These are phyloP conservation scores for Macroventuria anomochaeta DNA, from an alignment of 2,329 filamentous ascomycete species.

Conservation along the genomic window DNA sequence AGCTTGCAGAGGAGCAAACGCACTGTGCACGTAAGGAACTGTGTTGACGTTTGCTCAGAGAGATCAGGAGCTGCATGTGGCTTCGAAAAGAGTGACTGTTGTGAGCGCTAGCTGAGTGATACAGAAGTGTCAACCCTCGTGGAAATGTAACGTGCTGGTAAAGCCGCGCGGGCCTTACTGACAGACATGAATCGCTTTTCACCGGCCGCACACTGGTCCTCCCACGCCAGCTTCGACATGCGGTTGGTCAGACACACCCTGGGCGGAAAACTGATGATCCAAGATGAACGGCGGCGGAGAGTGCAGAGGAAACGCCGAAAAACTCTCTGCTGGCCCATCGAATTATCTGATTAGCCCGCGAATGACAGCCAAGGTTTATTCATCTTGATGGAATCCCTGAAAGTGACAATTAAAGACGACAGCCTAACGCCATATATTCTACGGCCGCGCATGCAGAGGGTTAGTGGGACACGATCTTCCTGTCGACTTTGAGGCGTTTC, in stretches of 20 bases:
- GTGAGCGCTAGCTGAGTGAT: slow-evolving; percentile 40
- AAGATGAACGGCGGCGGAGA: slow-evolving; percentile 37
- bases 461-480: slow-evolving; percentile 37
- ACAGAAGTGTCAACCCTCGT: slow-evolving; percentile 37
- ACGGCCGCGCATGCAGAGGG: slow-evolving; percentile 30
- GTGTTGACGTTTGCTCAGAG: slow-evolving; percentile 34
- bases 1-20: slow-evolving; percentile 32
- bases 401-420: slow-evolving; percentile 28
- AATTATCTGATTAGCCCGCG: slow-evolving; percentile 29
- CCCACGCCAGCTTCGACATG: slow-evolving; percentile 23
- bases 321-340: slow-evolving; percentile 27
- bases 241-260: slow-evolving; percentile 34
- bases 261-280: slow-evolving; percentile 31
- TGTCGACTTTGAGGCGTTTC: slow-evolving; percentile 28
- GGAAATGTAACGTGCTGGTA: slow-evolving; percentile 34
- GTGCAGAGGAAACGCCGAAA: slow-evolving; percentile 31
- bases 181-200: slow-evolving; percentile 33
- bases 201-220: slow-evolving; percentile 27
- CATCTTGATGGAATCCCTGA: slow-evolving; percentile 24
- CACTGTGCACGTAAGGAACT: slow-evolving; percentile 39
- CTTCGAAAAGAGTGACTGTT: slow-evolving; percentile 38
- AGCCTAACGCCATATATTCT: slow-evolving; percentile 40
- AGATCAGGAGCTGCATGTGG: slow-evolving; percentile 36
- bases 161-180: slow-evolving; percentile 12
- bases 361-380: slow-evolving; percentile 32